A percentile compares a stretch with the other conserved stretches of the same genome.
Conservation (phyloP, 495 filamentous ascomycete species). For the Aspergillus incahuasiensis region DNA sequence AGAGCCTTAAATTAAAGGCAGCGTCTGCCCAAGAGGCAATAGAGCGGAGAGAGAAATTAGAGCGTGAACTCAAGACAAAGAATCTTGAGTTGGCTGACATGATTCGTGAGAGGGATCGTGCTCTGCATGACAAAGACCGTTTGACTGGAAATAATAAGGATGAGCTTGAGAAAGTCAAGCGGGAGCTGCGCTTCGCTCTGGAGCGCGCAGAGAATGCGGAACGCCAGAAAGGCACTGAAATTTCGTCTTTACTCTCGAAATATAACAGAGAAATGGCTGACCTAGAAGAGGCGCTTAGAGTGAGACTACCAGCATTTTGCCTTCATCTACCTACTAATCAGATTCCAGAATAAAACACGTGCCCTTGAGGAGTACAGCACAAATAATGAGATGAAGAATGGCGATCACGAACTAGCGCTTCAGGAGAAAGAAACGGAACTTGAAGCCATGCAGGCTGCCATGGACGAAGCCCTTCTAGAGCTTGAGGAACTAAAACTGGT, state of each 20-base stretch:
- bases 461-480: conserved; percentile 91
- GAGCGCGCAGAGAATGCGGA: conserved; percentile 93
- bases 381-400: conserved; percentile 72
- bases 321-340: not conserved
- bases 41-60: conserved; percentile 87
- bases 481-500: conserved; percentile 74
- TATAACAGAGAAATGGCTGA: conserved; percentile 97
- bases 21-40: conserved; percentile 96
- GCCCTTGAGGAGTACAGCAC: conserved; percentile 78
- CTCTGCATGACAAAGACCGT: conserved; percentile 88
- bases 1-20: conserved; percentile 91
- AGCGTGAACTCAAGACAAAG: conserved; percentile 97
- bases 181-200: conserved; percentile 88
- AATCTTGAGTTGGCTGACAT: conserved; percentile 97
- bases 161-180: conserved; percentile 91
- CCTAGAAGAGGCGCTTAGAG: conserved; percentile 82
- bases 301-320: conserved; percentile 20
- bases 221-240: conserved; percentile 84
- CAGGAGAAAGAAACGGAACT: conserved; percentile 95
- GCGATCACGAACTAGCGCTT: conserved; percentile 76
- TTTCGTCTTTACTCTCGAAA: conserved; percentile 88
- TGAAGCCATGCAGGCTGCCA: conserved; percentile 91
- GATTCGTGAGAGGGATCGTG: conserved; percentile 94
- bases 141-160: conserved; percentile 81
- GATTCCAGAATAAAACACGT: conserved; percentile 65